Percentiles rank a stretch among this genome's conserved stretches.
These are phyloP conservation scores for Rhododendron ferrugineum DNA, from an alignment of 148 eudicot species.

Conservation along the genomic window DNA sequence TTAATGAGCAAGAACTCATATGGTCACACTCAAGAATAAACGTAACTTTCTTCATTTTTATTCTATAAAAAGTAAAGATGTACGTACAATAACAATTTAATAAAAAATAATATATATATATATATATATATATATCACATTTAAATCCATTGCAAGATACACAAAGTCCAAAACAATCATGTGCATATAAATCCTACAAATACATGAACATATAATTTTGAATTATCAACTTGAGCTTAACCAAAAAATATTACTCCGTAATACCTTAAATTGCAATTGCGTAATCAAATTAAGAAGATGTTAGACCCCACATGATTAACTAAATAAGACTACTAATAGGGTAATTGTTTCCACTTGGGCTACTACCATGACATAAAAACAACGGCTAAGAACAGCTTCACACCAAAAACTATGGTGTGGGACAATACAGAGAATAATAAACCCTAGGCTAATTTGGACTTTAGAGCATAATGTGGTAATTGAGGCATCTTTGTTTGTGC, in stretches of 20 bases:
- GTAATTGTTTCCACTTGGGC: not conserved
- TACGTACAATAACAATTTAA: not conserved
- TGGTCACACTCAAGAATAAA: not conserved
- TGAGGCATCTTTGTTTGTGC: slow-evolving; percentile 6
- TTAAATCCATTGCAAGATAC: not conserved
- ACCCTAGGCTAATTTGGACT: not conserved
- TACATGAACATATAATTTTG: not conserved
- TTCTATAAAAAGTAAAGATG: not conserved
- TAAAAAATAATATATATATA: no score
- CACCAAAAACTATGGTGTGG: not conserved
- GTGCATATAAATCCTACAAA: not conserved
- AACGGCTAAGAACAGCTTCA: not conserved
- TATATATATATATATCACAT: not conserved
- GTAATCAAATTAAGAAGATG: not conserved
- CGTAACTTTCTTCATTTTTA: not conserved
- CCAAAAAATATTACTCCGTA: not conserved
- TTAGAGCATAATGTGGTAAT: not conserved
- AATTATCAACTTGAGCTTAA: not conserved
- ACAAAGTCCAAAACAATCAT: not conserved
- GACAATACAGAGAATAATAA: not conserved
- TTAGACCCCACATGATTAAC: not conserved
- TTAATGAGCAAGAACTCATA: not conserved
- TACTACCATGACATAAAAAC: not conserved
- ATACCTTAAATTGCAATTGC: not conserved
- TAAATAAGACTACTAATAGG: not conserved